Evolutionary conservation across 176 grass and related monocot genomes (phyloP).

Genomic region (Neostapfia colusana): DNA sequence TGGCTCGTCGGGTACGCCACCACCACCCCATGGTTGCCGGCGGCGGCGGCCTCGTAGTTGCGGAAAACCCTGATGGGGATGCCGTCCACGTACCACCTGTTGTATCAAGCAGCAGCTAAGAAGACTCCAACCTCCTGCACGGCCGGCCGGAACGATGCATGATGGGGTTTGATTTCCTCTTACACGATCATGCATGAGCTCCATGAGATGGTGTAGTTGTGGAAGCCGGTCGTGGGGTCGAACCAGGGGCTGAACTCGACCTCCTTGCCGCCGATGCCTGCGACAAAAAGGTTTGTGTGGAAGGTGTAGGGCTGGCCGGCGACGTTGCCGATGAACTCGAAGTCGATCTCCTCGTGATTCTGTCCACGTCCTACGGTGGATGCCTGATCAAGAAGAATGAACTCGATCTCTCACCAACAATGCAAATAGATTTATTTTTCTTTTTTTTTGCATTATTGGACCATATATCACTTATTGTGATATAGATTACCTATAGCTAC

Average conservation of each 20-base stretch:
- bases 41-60: slow-evolving; percentile 56
- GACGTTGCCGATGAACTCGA: slow-evolving; percentile 81
- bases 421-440: too few species aligned
- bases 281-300: slow-evolving; percentile 76
- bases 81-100: slow-evolving; percentile 62
- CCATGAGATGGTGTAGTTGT: slow-evolving; percentile 94
- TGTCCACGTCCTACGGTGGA: slow-evolving; percentile 45
- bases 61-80: slow-evolving; percentile 56
- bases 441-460: too few species aligned
- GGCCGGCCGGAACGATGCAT: too few species aligned
- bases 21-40: slow-evolving; percentile 39
- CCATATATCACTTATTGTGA: too few species aligned
- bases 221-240: slow-evolving; percentile 68
- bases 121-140: too few species aligned
- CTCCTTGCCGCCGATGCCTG: slow-evolving; percentile 56
- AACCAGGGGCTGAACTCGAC: slow-evolving; percentile 86
- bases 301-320: slow-evolving; percentile 74
- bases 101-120: too few species aligned
- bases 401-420: too few species aligned
- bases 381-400: too few species aligned
- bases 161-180: neutral
- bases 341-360: slow-evolving; percentile 81
- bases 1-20: slow-evolving; percentile 44
- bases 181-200: slow-evolving; percentile 62
- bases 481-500: too few species aligned